Base-by-base conservation (phyloP, 2,329 filamentous ascomycete genomes). In the Coleophoma crateriformis region DNA sequence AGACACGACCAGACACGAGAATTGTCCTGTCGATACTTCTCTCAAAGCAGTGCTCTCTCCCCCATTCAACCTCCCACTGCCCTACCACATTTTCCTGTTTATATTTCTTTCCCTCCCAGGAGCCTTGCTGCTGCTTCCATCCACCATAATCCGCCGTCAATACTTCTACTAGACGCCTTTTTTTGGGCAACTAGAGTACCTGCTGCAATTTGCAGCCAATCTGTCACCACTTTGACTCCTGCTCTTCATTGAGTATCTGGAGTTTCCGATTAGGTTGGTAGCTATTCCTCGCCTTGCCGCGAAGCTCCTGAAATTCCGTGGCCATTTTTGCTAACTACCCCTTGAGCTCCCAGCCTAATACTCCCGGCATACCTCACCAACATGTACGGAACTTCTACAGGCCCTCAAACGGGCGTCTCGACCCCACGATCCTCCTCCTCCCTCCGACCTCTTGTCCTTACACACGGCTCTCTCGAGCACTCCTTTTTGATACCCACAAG, bases 391-490 rank as follows among this genome's bases (percentile, higher is more conserved):
- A 84, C 87, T 65, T 79, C 76, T 62, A 88, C 85, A 52, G 88
- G 87, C 73, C 84, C 88, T 54, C 91, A 96, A 73, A 99, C 94
- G 75, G 94, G 94, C 73, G 90, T 96, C 67, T 95, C 91, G 60
- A 99, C 94, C 61, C 94, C 94, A 62, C 87, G 94, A 73, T 96
- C 92, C 50, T 94, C 88, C 61, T 85, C 90, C 59, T 96, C 92
- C 57, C 84, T 96, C 59, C 88, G 94, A 60, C 92, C 94, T 56
- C 83, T 99, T 66, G 90, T 88, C 63, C 81, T 99, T 65, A 81
- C 84, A 58, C 94, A 99, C 72, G 94, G 95, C 68, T 90, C 89
- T 49, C 90, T 99, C 73, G 94, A 99, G 71, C 90, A 95, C 65
- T 92, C 90, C 48, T 94, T 99, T 69, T 85, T 96, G 65, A 88